These are phyloP conservation scores for Candida berthetii DNA, from an alignment of 805 yeast species.

Conservation along the genomic window DNA sequence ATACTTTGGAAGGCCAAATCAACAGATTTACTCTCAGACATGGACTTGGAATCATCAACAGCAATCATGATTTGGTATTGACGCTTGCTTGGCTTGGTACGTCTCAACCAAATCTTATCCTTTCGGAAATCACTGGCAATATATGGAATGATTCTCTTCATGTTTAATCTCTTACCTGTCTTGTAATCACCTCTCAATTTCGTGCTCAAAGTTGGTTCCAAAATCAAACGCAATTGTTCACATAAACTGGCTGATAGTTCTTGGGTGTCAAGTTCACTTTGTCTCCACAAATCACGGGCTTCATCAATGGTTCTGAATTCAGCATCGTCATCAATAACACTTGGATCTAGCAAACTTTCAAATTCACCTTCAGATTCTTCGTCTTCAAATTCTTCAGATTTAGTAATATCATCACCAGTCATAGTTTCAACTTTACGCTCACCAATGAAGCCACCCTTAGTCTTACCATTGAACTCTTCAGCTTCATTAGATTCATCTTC, in stretches of 20 bases:
- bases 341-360: constrained; percentile 17
- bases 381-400: constrained; percentile 21
- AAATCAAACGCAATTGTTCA: constrained; percentile 86
- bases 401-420: constrained; percentile 21
- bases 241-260: constrained; percentile 83
- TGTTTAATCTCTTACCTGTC: constrained; percentile 93
- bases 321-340: constrained; percentile 16
- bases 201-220: constrained; percentile 96
- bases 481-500: constrained; percentile 26
- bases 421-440: constrained; percentile 28
- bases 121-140: constrained; percentile 97
- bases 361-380: constrained; percentile 20
- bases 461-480: constrained; percentile 43
- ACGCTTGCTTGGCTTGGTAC: constrained; percentile 96
- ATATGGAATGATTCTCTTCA: constrained; percentile 96
- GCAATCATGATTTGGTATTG: constrained; percentile 97
- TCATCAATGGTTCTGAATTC: constrained; percentile 50
- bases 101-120: constrained; percentile 96
- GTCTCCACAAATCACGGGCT: constrained; percentile 76
- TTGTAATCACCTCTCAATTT: constrained; percentile 93
- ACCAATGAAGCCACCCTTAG: constrained; percentile 44
- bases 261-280: constrained; percentile 77
- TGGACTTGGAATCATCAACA: constrained; percentile 94
- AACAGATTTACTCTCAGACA: constrained; percentile 89
- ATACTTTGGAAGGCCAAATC: constrained; percentile 92